Base-by-base conservation (phyloP, 257 asterid genomes). In the Oldenlandia corymbosa region DNA sequence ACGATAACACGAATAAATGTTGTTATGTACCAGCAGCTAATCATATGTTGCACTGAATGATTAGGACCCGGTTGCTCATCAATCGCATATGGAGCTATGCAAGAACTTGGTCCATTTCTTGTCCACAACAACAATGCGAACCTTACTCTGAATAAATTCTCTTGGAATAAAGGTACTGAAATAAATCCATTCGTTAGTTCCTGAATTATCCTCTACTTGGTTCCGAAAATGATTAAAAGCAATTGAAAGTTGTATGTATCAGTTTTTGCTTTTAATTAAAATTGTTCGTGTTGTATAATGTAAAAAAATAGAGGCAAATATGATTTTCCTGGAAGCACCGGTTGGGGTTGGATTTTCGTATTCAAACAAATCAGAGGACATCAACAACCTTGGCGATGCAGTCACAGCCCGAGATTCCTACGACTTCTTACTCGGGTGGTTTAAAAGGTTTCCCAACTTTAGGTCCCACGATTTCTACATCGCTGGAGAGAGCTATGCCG, bases 311-410 rank as follows among this genome's bases (percentile, higher is more conserved):
- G 84, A 14, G 34, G 79, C 81, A 36, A 79, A 79, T 45, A 41
- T 79, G 21, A 37, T 79, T 2, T 79, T 79, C 41, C n/a, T 79
- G 72, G 84, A 79, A 58, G 68, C 84, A 0, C 84, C 84, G 0
- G 76, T 78, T 30, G 84, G 84, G 0, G 84, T 79, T 17, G 84
- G 84, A 13, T 79, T 75, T 72, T 79, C 84, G 7, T 79, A 79
- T 58, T 57, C 84, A 41, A 79, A 79, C 69, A 72, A 60, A 11
- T 55, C 72, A 23, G 61, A 63, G 60, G 81, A 79, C 16, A 2
- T 60, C 26, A 41, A 24, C 16, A 52, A 64, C 21, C 68, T 64
- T 10, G 77, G 78, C 1, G 84, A 79, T 63, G 47, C n/a, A 36
- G 46, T 48, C 14, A 70, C 81, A 1, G 71, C 81, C 1, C 14